Evolutionary conservation across 2,329 filamentous ascomycete species (phyloP), one percentile per base, ranked within the genome.

Genomic region (Ophiosphaerella korrae): DNA sequence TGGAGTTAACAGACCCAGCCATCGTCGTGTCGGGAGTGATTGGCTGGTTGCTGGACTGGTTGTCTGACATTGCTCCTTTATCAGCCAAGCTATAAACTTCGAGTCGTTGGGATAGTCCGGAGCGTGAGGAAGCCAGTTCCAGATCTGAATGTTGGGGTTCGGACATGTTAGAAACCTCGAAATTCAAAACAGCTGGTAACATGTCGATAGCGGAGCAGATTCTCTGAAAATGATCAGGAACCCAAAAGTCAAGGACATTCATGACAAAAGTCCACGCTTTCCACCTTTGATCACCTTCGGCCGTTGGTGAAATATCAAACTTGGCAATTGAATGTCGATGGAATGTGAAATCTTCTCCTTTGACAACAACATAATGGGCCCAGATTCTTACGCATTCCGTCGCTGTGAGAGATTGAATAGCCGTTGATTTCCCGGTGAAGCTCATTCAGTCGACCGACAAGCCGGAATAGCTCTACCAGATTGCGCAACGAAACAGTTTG

Each of bases 401-500:
- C 43, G 40, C 60, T 50, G 46, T 64, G 55, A 21, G 54, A 58
- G 18, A 62, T 47, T 12, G 58, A 60, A 39, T 62, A 62, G 35
- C 42, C 57, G 12, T 57, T 41, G 37, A 62, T 60, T 44, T 63
- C 34, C 26, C 56, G 47, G 33, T 64, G 33, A 33, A 64, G 37
- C 48, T 60, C 52, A 23, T 54, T 40, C 37, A 59, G 42, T 14
- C 51, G 51, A 14, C 50, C 44, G 13, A 58, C 52, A 18, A 56
- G 51, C 21, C 53, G 34, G 51, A 64, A 65, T 38, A 65, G 53
- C 40, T 56, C 50, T n/a, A 60, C 54, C 13, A 53, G 34, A 37
- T 42, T 55, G 43, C 52, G 49, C 4, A 62, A 40, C 29, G 48
- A 52, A 49, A 63, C 45, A 6, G 53, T 63, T 47, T 58, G 51